Percentiles rank a stretch among this genome's conserved stretches.
These are phyloP conservation scores for Alternaria sp. DNA, from an alignment of 2,329 filamentous ascomycete species.

Conservation along the genomic window DNA sequence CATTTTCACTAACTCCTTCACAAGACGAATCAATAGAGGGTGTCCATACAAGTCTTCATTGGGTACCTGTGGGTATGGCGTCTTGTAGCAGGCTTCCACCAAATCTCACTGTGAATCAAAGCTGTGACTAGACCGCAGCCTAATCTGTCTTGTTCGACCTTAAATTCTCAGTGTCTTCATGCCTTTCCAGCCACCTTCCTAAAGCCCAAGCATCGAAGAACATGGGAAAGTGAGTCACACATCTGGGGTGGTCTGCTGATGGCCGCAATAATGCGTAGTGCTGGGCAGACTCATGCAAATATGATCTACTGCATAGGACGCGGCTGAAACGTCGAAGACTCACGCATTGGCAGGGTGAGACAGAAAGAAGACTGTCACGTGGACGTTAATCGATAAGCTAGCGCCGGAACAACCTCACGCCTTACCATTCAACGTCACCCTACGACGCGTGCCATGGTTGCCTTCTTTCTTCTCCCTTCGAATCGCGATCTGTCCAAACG, in stretches of 20 bases:
- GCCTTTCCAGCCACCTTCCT: no score
- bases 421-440: slow-evolving; percentile 18
- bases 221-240: slow-evolving; percentile 10
- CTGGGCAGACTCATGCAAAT: not conserved
- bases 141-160: no score
- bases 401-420: slow-evolving; percentile 10
- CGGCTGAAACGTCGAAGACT: not conserved
- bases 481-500: slow-evolving; percentile 1
- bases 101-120: no score
- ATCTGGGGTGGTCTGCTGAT: not conserved
- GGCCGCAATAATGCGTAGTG: not conserved
- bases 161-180: no score
- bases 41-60: no score
- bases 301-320: not conserved
- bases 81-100: no score
- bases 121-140: no score
- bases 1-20: no score
- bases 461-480: slow-evolving; percentile 2
- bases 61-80: no score
- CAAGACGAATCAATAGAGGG: no score
- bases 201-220: not conserved
- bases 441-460: slow-evolving; percentile 13
- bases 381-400: slow-evolving; percentile 17
- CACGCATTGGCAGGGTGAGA: not conserved
- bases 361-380: slow-evolving; percentile 1